phyloP scores from a whole-genome alignment of 192 early-diverging fungal genomes.

The Helicostylum pulchrum region DNA sequence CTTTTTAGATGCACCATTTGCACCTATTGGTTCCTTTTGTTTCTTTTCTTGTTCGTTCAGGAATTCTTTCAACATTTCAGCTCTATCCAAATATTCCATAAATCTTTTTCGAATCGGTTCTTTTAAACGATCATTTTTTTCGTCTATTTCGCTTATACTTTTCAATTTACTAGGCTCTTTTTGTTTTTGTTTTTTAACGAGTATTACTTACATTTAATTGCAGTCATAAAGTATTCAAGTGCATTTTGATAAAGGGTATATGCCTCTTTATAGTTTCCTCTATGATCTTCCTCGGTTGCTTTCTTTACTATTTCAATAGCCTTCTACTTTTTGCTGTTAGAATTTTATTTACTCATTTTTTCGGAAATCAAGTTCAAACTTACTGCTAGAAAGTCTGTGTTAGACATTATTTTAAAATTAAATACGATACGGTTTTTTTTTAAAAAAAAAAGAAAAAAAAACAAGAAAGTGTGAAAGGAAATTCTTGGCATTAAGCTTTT shows the following conservation, averaged over 20 bases:
- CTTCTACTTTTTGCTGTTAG: conserved; percentile 49
- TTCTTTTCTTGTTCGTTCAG: conserved; percentile 70
- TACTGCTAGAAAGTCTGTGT: conserved; percentile 24
- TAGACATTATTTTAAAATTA: conserved; percentile 11
- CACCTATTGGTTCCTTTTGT: conserved; percentile 58
- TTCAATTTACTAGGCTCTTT: not conserved
- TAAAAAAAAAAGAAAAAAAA: not conserved
- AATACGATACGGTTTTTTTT: not conserved
- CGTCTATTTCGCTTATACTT: conserved; percentile 54
- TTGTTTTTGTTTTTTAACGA: not conserved
- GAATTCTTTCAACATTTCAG: conserved; percentile 91
- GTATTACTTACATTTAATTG: conserved; percentile 84
- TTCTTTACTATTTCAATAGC: conserved; percentile 90
- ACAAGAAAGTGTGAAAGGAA: not conserved
- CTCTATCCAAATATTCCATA: conserved; percentile 90
- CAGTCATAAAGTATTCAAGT: conserved; percentile 93
- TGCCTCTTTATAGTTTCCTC: conserved; percentile 87
- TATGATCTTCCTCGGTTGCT: conserved; percentile 90
- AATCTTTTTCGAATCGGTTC: conserved; percentile 84
- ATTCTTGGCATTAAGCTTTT: not conserved
- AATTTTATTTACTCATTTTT: not conserved
- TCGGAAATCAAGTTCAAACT: not conserved
- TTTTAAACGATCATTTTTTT: conserved; percentile 89
- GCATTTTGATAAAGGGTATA: conserved; percentile 85
- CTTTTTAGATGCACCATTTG: conserved; percentile 45